Percentiles rank a stretch among this genome's conserved stretches.
Evolutionary conservation across 805 yeast species (phyloP).

Genomic region (Metschnikowia matae): DNA sequence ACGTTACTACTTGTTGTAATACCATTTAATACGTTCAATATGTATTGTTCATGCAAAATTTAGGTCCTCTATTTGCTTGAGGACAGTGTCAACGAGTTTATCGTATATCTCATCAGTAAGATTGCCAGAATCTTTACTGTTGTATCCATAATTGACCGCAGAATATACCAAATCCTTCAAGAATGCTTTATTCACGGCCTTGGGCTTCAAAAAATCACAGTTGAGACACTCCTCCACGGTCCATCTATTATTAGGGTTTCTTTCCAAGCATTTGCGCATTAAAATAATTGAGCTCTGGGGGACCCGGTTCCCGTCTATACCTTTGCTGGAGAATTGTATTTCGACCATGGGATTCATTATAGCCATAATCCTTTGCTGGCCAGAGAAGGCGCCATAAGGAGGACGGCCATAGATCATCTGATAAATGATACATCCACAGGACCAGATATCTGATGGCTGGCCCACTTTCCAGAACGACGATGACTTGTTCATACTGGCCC

Average conservation of each 20-base stretch:
- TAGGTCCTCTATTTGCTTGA: constrained; percentile 46
- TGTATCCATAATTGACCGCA: constrained; percentile 70
- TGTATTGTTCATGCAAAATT: constrained; percentile 24
- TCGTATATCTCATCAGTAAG: constrained; percentile 35
- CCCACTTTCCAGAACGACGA: constrained; percentile 69
- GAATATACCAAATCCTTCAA: constrained; percentile 67
- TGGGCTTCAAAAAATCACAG: constrained; percentile 70
- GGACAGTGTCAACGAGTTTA: constrained; percentile 48
- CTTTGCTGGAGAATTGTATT: constrained; percentile 60
- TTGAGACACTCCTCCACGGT: constrained; percentile 58
- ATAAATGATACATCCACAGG: constrained; percentile 92
- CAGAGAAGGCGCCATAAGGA: constrained; percentile 78
- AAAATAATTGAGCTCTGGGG: constrained; percentile 67
- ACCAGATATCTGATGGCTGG: constrained; percentile 95
- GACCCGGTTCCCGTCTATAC: constrained; percentile 58
- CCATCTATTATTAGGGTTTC: constrained; percentile 67
- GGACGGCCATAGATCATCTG: constrained; percentile 94
- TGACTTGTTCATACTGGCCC: constrained; percentile 27
- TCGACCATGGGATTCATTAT: constrained; percentile 80
- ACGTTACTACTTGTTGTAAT: not conserved
- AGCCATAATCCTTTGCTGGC: constrained; percentile 74
- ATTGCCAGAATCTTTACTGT: constrained; percentile 35
- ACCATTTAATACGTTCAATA: not conserved
- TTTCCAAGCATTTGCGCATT: constrained; percentile 63
- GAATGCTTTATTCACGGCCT: constrained; percentile 62